Evolutionary conservation across 345 rosid genomes (phyloP).

Genomic region (Reutealis trisperma): DNA sequence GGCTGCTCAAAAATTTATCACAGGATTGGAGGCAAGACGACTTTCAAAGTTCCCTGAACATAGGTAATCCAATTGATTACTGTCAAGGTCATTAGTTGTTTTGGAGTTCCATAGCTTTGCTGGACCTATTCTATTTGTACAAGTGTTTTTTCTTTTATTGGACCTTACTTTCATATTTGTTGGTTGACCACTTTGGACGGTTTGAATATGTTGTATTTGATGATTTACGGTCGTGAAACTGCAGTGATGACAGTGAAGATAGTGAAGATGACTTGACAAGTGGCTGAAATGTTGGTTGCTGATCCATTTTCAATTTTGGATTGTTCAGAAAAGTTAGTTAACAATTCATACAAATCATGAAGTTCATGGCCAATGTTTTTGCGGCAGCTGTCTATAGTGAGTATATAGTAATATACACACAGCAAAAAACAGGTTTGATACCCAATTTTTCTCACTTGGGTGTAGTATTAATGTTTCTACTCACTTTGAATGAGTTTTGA

Average conservation of each 20-base stretch:
- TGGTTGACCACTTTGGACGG: neutral
- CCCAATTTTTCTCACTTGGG: constrained; percentile 26
- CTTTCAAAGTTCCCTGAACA: constrained; percentile 71
- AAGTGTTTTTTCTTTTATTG: neutral
- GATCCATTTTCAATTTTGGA: neutral
- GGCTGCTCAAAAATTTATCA: constrained; percentile 86
- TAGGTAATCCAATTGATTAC: constrained; percentile 45
- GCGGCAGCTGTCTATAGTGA: constrained; percentile 14
- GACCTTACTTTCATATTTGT: neutral
- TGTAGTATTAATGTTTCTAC: neutral
- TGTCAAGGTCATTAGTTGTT: neutral
- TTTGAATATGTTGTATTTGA: neutral
- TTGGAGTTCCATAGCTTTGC: neutral
- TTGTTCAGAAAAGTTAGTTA: constrained; percentile 3
- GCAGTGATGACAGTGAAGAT: constrained; percentile 78
- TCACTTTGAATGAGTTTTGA: neutral
- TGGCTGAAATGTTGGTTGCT: constrained; percentile 38
- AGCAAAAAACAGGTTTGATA: neutral
- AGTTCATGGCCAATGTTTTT: constrained; percentile 7
- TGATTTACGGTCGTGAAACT: constrained; percentile 13
- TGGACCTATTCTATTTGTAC: neutral
- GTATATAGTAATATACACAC: constrained; percentile 6
- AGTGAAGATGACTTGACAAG: constrained; percentile 61
- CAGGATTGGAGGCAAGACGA: constrained; percentile 95
- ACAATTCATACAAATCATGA: neutral